A percentile compares a stretch with the other conserved stretches of the same genome.
Conservation (phyloP, 805 yeast species). For the Cyberlindnera xylosilytica region DNA sequence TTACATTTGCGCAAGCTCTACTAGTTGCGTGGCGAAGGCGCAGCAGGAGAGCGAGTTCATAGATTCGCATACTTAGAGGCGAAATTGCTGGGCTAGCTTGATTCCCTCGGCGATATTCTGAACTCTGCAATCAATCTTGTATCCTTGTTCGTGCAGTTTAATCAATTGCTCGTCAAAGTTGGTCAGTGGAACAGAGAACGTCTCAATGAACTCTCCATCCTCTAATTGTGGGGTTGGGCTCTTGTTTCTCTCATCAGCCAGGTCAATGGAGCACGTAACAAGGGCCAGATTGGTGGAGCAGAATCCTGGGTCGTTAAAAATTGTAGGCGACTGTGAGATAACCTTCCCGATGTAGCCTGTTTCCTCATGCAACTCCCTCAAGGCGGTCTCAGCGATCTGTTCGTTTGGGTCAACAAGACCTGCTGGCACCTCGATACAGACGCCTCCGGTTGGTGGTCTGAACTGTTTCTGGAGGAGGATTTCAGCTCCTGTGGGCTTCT, state of each 20-base stretch:
- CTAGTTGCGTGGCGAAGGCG: background rate
- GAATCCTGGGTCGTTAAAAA: slow-evolving; percentile 82
- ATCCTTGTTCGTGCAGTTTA: slow-evolving; percentile 59
- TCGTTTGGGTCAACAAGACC: slow-evolving; percentile 89
- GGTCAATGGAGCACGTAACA: slow-evolving; percentile 76
- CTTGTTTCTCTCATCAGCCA: slow-evolving; percentile 58
- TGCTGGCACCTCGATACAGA: slow-evolving; percentile 93
- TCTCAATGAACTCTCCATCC: slow-evolving; percentile 89
- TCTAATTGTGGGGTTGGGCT: slow-evolving; percentile 76
- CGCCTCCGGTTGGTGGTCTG: slow-evolving; percentile 87
- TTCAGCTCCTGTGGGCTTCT: slow-evolving; percentile 47
- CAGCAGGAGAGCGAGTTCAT: background rate
- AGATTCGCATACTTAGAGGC: slow-evolving; percentile 11
- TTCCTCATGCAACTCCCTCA: slow-evolving; percentile 85
- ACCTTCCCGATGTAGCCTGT: slow-evolving; percentile 85
- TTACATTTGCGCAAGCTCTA: background rate
- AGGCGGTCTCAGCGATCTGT: slow-evolving; percentile 72
- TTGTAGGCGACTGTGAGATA: slow-evolving; percentile 40
- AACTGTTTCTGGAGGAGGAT: slow-evolving; percentile 76
- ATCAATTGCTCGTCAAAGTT: slow-evolving; percentile 53
- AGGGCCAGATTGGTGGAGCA: slow-evolving; percentile 84
- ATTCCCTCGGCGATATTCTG: slow-evolving; percentile 85
- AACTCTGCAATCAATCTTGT: slow-evolving; percentile 79
- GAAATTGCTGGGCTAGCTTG: slow-evolving; percentile 45
- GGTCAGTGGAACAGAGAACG: slow-evolving; percentile 68